Base-by-base conservation (phyloP, 371 early-diverging fungal species). In the Capillidium rhysosporum region DNA sequence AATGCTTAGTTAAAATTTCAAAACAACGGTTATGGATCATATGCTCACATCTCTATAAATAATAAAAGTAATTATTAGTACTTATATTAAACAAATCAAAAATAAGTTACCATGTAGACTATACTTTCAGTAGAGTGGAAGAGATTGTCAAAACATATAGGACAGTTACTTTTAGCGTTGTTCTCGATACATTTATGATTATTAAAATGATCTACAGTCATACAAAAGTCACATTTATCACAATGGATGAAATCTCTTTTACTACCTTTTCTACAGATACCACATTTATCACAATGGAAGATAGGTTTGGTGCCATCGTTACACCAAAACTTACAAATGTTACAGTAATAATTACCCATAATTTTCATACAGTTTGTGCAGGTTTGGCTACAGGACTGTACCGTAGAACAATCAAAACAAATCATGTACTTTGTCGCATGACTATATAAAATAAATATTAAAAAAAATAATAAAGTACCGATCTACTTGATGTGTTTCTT, bases 61-160 rank as follows among this genome's bases (percentile, higher is more conserved):
- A 34, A 7, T 34, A 34, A 34, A 34, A 4, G 7, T 4, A 34
- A 34, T 7, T 4, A 7, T 12, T 7, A 34, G 34, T 34, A 7
- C 4, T 4, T 34, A 34, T 12, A 34, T 12, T 34, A 12, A 7
- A 34, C 4, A 4, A 7, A 34, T 12, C 4, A 34, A 34, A 12
- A 4, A 41, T 10, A 41, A 21, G 69, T 57, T 73, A 86, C 86
- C 89, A 90, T 87, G 56, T 86, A 86, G 16, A 88, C 80, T 0
- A 87, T 83, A 1, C 76, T 80, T 8, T 77, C 76, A 0, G 82
- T 82, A 31, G 78, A 78, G 0, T 89, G 92, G 57, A 92, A 92
- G 75, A 98, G 78, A 64, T 81, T 85, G 61, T 98, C 98, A 39
- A 91, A 89, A 67, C 98, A 98, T 51, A 98, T 93, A 0, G 95